Evolutionary conservation across 2,329 filamentous ascomycete species (phyloP).

Genomic region (Talaromyces marneffei): DNA sequence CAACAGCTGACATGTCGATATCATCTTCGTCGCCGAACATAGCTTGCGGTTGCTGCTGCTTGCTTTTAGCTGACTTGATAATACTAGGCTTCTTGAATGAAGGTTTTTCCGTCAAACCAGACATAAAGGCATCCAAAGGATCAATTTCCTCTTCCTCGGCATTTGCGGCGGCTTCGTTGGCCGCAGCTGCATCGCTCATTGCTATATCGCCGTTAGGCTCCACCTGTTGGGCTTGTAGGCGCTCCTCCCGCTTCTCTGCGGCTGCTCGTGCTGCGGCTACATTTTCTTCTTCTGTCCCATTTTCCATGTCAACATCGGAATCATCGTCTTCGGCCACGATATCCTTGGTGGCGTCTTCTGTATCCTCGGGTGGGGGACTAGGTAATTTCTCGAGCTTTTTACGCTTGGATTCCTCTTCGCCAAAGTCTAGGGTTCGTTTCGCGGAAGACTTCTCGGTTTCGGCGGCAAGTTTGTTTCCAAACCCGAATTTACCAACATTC

Average conservation of each 20-base stretch:
- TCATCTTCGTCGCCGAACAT: conserved; percentile 86
- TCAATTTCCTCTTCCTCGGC: conserved; percentile 64
- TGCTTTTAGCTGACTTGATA: conserved; percentile 39
- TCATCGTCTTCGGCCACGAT: conserved; percentile 54
- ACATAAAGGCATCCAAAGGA: conserved; percentile 97
- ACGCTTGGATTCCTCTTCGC: conserved; percentile 78
- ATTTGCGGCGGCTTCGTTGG: conserved; percentile 30
- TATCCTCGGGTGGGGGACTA: conserved; percentile 61
- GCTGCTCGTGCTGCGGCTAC: conserved; percentile 79
- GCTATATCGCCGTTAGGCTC: conserved; percentile 23
- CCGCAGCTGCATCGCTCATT: conserved; percentile 34
- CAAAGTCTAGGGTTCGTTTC: conserved; percentile 75
- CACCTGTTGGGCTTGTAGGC: conserved; percentile 43
- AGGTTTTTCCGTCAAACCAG: conserved; percentile 52
- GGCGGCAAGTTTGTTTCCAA: conserved; percentile 59
- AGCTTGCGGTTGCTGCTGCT: conserved; percentile 66
- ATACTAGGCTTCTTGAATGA: conserved; percentile 37
- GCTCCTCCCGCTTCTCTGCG: conserved; percentile 74
- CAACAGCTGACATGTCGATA: conserved; percentile 55
- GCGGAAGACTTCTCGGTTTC: conserved; percentile 62
- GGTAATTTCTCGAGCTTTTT: conserved; percentile 90
- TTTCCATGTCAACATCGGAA: conserved; percentile 67
- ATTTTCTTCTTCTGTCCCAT: conserved; percentile 80
- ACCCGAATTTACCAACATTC: conserved; percentile 78
- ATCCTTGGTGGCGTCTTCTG: conserved; percentile 48